Evolutionary conservation across 768 basidiomycete species (phyloP).

Genomic region (Boletus bicolor): DNA sequence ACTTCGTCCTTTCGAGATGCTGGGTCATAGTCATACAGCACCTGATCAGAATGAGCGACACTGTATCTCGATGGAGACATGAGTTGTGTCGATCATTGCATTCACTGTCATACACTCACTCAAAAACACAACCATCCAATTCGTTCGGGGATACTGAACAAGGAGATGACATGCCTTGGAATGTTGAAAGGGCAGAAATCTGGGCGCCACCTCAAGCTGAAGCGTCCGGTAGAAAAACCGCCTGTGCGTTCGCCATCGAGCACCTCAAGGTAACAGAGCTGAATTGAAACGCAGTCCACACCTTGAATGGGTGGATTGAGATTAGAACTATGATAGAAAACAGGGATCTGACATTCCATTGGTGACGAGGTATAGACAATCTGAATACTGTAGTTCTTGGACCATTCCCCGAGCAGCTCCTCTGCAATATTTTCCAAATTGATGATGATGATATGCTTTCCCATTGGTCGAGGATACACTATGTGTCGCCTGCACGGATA

Average conservation of each 20-base stretch:
- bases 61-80: conserved; percentile 4
- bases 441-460: conserved; percentile 10
- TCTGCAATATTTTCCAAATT: conserved; percentile 7
- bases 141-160: conserved; percentile 33
- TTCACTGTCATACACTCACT: conserved; percentile 16
- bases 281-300: conserved; percentile 18
- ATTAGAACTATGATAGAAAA: not conserved
- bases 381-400: conserved; percentile 6
- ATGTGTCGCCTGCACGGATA: conserved; percentile 4
- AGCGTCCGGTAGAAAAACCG: conserved; percentile 20
- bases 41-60: conserved; percentile 14
- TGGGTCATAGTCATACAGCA: conserved; percentile 16
- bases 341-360: not conserved
- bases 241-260: conserved; percentile 26
- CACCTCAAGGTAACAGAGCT: conserved; percentile 19
- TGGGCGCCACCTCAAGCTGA: conserved; percentile 3
- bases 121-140: conserved; percentile 31
- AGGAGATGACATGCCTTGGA: conserved; percentile 32
- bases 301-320: not conserved
- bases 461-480: not conserved
- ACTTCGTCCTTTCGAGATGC: conserved; percentile 7
- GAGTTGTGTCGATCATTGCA: not conserved
- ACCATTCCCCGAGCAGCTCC: conserved; percentile 9
- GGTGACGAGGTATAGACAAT: conserved; percentile 2
- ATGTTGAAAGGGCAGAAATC: conserved; percentile 28